Conservation (phyloP, 2,329 filamentous ascomycete species). For the Sporothrix inflata region DNA sequence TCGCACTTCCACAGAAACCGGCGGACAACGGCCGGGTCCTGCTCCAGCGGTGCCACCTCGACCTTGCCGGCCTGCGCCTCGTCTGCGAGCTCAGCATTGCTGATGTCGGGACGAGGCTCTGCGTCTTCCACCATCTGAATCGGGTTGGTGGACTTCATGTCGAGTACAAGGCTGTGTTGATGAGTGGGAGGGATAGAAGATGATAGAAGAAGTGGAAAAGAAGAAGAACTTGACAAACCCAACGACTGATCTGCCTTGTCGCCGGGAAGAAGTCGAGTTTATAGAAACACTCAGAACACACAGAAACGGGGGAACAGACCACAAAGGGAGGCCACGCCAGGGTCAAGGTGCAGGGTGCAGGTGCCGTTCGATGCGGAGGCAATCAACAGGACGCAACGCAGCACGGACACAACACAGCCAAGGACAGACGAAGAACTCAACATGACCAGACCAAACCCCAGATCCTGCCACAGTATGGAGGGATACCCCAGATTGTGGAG, state of each 20-base stretch:
- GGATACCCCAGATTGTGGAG: neutral
- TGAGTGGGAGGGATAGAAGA: too few species aligned
- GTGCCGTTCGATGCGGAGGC: neutral
- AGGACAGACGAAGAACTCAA: neutral
- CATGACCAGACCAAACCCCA: neutral
- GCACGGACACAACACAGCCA: neutral
- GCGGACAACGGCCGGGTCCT: neutral
- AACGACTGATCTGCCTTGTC: too few species aligned
- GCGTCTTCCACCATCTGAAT: slow-evolving; percentile 7
- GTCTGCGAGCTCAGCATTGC: neutral
- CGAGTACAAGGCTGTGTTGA: neutral
- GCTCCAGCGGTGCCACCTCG: neutral
- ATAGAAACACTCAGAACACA: neutral
- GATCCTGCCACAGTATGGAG: neutral
- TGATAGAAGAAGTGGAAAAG: neutral
- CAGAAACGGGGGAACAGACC: neutral
- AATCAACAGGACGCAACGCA: neutral
- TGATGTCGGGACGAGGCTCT: neutral
- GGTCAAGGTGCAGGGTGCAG: neutral
- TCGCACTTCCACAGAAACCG: slow-evolving; percentile 9
- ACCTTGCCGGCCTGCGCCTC: slow-evolving; percentile 1
- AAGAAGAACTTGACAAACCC: neutral
- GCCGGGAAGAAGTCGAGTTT: neutral
- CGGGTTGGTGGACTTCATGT: neutral
- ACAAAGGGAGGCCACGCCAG: neutral